These are phyloP conservation scores for Candida tammaniensis DNA, from an alignment of 805 yeast species.

Conservation along the genomic window DNA sequence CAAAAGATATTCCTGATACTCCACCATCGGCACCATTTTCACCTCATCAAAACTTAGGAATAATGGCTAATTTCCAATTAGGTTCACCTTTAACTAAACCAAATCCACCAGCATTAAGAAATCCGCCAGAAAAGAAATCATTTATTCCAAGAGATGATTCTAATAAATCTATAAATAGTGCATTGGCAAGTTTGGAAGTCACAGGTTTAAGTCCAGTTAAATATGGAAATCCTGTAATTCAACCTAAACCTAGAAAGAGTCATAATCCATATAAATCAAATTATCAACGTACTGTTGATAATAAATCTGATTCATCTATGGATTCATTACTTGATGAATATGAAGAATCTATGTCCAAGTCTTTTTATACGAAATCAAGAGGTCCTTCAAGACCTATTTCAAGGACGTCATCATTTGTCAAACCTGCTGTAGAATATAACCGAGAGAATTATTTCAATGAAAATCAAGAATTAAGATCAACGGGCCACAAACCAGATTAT, in stretches of 20 bases:
- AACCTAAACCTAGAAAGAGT: constrained; percentile 1
- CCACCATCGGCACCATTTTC: constrained; percentile 45
- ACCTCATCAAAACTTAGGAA: constrained; percentile 18
- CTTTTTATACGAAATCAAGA: constrained; percentile 22
- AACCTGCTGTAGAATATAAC: constrained; percentile 6
- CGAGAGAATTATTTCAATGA: background rate
- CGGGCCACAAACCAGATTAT: background rate
- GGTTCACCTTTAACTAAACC: constrained; percentile 6
- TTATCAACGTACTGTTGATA: background rate
- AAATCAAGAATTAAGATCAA: background rate
- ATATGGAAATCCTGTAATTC: background rate
- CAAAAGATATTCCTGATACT: constrained; percentile 37
- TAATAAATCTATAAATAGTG: constrained; percentile 22
- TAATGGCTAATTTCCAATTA: constrained; percentile 4
- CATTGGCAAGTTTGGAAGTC: constrained; percentile 29
- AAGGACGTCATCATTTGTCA: constrained; percentile 14
- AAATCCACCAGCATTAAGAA: constrained; percentile 1
- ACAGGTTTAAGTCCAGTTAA: constrained; percentile 1
- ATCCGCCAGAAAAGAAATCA: background rate
- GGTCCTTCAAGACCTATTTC: constrained; percentile 25
- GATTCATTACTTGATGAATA: constrained; percentile 43
- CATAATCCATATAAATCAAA: background rate
- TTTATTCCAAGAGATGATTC: constrained; percentile 13
- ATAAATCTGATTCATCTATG: constrained; percentile 27
- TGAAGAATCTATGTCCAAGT: constrained; percentile 38